These are phyloP conservation scores for Yamadazyma buinensis DNA, from an alignment of 1,139 yeast species.

Conservation along the genomic window DNA sequence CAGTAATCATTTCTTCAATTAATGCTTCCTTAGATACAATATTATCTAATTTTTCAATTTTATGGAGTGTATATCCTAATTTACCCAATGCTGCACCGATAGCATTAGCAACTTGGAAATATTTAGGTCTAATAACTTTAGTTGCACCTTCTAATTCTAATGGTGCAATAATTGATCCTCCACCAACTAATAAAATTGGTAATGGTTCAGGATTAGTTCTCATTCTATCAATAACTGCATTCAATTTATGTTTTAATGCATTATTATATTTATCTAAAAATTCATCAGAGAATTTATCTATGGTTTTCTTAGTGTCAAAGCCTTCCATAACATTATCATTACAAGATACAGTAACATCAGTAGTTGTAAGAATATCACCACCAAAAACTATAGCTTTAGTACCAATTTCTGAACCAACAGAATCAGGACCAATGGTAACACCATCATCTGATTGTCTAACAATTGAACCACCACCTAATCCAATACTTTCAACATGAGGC, in stretches of 20 bases:
- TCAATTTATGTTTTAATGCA: slow-evolving; percentile 24
- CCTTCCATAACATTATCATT: slow-evolving; percentile 1
- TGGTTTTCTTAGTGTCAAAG: neutral
- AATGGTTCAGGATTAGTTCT: slow-evolving; percentile 39
- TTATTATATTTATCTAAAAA: slow-evolving; percentile 13
- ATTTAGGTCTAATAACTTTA: slow-evolving; percentile 31
- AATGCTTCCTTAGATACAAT: slow-evolving; percentile 16
- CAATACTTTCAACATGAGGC: slow-evolving; percentile 36
- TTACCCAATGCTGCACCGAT: slow-evolving; percentile 47
- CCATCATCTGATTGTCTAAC: slow-evolving; percentile 17
- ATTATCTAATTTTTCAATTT: slow-evolving; percentile 14
- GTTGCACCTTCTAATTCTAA: slow-evolving; percentile 32
- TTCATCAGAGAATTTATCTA: slow-evolving; percentile 1
- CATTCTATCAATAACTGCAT: slow-evolving; percentile 33
- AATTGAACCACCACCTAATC: slow-evolving; percentile 41
- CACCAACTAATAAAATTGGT: slow-evolving; percentile 42
- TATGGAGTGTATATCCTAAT: slow-evolving; percentile 23
- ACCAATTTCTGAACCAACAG: slow-evolving; percentile 34
- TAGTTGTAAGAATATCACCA: slow-evolving; percentile 29
- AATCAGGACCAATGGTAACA: slow-evolving; percentile 37
- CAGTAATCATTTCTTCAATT: slow-evolving; percentile 19
- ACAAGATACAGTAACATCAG: slow-evolving; percentile 30
- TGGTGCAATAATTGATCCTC: slow-evolving; percentile 42
- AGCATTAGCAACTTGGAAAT: slow-evolving; percentile 40
- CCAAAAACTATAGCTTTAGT: slow-evolving; percentile 31